Percentiles rank a stretch among this genome's conserved stretches.
These are phyloP conservation scores for Adenanthera pavonina DNA, from an alignment of 306 rosid genomes.

Conservation along the genomic window DNA sequence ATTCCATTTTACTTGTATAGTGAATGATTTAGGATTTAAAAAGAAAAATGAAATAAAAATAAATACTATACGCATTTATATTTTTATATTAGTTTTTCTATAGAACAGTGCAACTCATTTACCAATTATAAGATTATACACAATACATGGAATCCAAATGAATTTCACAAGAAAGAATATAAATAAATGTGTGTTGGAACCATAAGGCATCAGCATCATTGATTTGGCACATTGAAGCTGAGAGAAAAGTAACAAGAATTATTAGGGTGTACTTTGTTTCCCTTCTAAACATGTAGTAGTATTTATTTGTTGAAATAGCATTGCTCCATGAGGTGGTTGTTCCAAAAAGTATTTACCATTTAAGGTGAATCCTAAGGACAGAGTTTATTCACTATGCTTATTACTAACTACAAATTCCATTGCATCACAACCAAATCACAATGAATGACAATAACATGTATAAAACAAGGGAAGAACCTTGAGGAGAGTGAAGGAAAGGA, in stretches of 20 bases:
- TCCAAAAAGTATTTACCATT: neutral
- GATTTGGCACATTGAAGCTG: neutral
- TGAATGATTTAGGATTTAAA: too few relatives aligned
- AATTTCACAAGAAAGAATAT: too few relatives aligned
- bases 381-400: conserved; percentile 17
- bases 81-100: too few relatives aligned
- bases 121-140: too few relatives aligned
- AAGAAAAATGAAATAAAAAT: too few relatives aligned
- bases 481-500: too few relatives aligned
- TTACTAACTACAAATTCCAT: neutral
- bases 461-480: too few relatives aligned
- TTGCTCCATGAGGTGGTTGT: neutral
- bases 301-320: conserved; percentile 19
- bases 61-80: too few relatives aligned
- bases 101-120: too few relatives aligned
- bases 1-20: too few relatives aligned
- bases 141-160: too few relatives aligned
- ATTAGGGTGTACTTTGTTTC: conserved; percentile 19
- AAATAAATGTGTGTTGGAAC: too few relatives aligned
- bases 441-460: neutral
- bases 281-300: neutral
- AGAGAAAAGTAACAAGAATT: neutral
- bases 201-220: neutral
- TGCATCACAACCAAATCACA: neutral
- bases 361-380: neutral